Conservation (phyloP, 202 grass and related monocot genomes). For the Panicum virgatum region DNA sequence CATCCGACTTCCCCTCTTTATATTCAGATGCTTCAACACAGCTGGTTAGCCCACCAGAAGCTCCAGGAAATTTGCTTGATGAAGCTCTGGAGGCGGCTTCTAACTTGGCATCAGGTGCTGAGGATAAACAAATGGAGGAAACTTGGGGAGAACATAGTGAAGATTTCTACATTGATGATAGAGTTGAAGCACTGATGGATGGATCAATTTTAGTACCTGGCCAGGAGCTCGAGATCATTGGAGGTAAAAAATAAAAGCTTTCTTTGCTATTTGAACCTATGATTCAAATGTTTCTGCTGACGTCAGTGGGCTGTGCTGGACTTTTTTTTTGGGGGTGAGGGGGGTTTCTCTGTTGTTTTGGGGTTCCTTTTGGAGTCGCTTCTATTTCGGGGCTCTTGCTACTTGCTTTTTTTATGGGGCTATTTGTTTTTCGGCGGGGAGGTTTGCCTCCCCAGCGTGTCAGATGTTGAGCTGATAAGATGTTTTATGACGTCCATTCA, state of each 20-base stretch:
- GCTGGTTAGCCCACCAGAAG: slow-evolving; percentile 49
- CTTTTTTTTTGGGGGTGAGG: not conserved
- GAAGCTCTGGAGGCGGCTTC: slow-evolving; percentile 60
- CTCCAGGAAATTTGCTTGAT: slow-evolving; percentile 79
- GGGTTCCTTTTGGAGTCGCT: slow-evolving; percentile 25
- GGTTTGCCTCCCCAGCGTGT: not conserved
- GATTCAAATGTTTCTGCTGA: slow-evolving; percentile 17
- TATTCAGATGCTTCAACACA: slow-evolving; percentile 53
- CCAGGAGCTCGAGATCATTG: slow-evolving; percentile 78
- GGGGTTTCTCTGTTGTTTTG: slow-evolving; percentile 24
- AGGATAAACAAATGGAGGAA: slow-evolving; percentile 49
- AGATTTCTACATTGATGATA: slow-evolving; percentile 81
- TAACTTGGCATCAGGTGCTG: slow-evolving; percentile 32
- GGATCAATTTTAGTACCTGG: slow-evolving; percentile 66
- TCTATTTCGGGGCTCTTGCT: slow-evolving; percentile 28
- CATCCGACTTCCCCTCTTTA: slow-evolving; percentile 51
- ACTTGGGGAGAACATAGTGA: slow-evolving; percentile 51
- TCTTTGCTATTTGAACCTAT: slow-evolving; percentile 19
- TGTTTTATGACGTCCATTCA: slow-evolving; percentile 35
- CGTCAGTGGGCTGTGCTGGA: slow-evolving; percentile 28
- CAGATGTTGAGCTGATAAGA: not conserved
- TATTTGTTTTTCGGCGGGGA: slow-evolving; percentile 6
- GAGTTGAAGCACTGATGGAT: slow-evolving; percentile 76
- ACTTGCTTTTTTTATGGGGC: no score
- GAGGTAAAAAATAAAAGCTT: slow-evolving; percentile 64